Base-by-base conservation (phyloP, 805 yeast genomes). In the Yarrowia deformans region DNA sequence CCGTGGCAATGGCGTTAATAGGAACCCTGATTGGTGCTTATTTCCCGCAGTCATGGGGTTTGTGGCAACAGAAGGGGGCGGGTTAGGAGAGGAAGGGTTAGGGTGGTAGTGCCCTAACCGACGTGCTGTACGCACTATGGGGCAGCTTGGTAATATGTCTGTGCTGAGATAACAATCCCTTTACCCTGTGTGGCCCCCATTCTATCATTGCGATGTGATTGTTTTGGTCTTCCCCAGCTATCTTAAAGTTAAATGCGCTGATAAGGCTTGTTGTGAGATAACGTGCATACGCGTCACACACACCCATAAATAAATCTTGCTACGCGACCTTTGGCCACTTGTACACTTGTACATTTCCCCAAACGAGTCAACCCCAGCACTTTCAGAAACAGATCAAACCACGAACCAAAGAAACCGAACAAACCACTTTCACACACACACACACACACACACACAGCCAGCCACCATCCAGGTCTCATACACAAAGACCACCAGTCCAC, bases 261-360 rank as follows among this genome's bases (percentile, higher is more conserved):
- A 56, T 56, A 56, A 56, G 63, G 63, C 63, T 56, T 56, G 63
- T 56, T 56, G 10, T 56, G 48, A 56, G 63, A 56, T 56, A 56
- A 56, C 63, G 48, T 56, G 63, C 63, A 56, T 56, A 56, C 63
- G 63, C 63, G 63, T 56, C 63, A 40, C 48, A 55, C 63, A 40
- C 37, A 23, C 32, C 46, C 46, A 56, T 56, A 56, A 56, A 56
- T 56, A 56, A 56, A 56, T 56, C 63, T 56, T 56, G 63, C 63
- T 56, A 56, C 63, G 63, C 63, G 63, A 56, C 46, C 48, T 39
- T 23, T 16, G 48, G 12, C 54, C 39, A 32, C 55, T n/a, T 50
- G 54, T 50, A 50, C 60, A 37, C 60, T 39, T 54, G 58, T 52
- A 52, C 58, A 23, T 34, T n/a, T 34, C 18, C 14, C 10, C 39